phyloP scores from a whole-genome alignment of 345 rosid species.

The Nasturtium officinale region DNA sequence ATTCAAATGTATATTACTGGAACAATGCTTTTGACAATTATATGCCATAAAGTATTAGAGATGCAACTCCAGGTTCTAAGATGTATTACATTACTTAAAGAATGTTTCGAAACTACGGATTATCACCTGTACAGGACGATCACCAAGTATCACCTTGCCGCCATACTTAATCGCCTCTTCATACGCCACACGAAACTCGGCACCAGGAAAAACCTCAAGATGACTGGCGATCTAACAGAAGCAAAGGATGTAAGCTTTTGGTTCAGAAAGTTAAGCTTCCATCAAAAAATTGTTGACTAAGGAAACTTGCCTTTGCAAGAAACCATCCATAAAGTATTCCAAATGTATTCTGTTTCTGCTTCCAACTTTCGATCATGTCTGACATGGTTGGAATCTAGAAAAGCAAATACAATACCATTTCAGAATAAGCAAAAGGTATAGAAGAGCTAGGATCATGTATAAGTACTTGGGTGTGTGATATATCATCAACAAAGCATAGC shows the following conservation, averaged over 20 bases:
- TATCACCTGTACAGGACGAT: slow-evolving; percentile 92
- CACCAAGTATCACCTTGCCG: slow-evolving; percentile 93
- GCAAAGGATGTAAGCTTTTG: slow-evolving; percentile 15
- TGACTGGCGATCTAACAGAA: slow-evolving; percentile 75
- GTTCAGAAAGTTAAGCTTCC: slow-evolving; percentile 11
- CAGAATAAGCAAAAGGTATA: slow-evolving; percentile 8
- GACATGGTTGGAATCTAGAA: slow-evolving; percentile 79
- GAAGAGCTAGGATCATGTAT: not conserved
- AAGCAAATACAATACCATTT: slow-evolving; percentile 15
- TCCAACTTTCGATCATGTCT: slow-evolving; percentile 94
- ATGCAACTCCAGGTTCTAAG: slow-evolving; percentile 15
- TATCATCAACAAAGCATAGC: slow-evolving; percentile 28
- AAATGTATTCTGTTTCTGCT: slow-evolving; percentile 81
- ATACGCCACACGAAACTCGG: slow-evolving; percentile 94
- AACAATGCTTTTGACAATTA: not conserved
- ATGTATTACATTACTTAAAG: slow-evolving; percentile 6
- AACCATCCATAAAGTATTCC: slow-evolving; percentile 95
- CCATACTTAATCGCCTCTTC: slow-evolving; percentile 94
- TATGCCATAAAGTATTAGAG: slow-evolving; percentile 7
- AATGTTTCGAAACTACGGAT: slow-evolving; percentile 13
- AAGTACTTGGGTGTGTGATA: not conserved
- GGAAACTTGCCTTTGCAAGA: slow-evolving; percentile 79
- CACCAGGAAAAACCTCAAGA: slow-evolving; percentile 93
- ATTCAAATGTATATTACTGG: slow-evolving; percentile 21
- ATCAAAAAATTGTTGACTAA: slow-evolving; percentile 2